phyloP scores from a whole-genome alignment of 2,329 filamentous ascomycete genomes.

The Lasiodiplodia sp. region DNA sequence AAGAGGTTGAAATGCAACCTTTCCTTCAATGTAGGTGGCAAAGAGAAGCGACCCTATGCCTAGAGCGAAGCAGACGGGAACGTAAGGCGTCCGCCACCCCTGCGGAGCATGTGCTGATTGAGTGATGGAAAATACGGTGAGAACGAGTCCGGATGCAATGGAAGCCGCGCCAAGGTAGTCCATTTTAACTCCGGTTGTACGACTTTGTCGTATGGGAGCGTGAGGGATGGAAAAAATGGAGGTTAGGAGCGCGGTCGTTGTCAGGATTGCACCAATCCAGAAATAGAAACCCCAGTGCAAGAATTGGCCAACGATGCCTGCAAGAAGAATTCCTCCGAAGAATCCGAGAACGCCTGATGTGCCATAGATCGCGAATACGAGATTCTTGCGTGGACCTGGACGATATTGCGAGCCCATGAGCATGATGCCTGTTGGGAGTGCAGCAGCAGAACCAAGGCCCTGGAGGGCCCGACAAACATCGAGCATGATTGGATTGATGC shows the following conservation, averaged over 20 bases:
- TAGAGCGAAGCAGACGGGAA: slow-evolving; percentile 48
- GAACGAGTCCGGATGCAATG: slow-evolving; percentile 64
- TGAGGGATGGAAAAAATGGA: background rate
- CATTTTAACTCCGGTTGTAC: slow-evolving; percentile 48
- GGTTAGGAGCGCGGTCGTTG: background rate
- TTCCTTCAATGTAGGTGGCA: slow-evolving; percentile 72
- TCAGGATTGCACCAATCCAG: background rate
- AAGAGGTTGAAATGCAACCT: slow-evolving; percentile 69
- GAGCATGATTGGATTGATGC: slow-evolving; percentile 43
- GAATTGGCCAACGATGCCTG: slow-evolving; percentile 64
- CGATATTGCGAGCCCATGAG: slow-evolving; percentile 44
- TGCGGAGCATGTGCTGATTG: background rate
- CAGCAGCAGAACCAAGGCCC: slow-evolving; percentile 45
- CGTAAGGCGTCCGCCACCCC: slow-evolving; percentile 58
- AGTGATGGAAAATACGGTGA: background rate
- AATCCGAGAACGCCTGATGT: slow-evolving; percentile 63
- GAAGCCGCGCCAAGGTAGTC: slow-evolving; percentile 71
- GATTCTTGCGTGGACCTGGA: slow-evolving; percentile 33
- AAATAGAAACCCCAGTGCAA: slow-evolving; percentile 70
- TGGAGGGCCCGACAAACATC: slow-evolving; percentile 44
- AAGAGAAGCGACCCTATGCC: slow-evolving; percentile 64
- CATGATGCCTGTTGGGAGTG: slow-evolving; percentile 41
- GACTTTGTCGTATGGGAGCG: background rate
- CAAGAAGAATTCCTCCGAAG: slow-evolving; percentile 69
- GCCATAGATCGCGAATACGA: slow-evolving; percentile 52